These are phyloP conservation scores for Diutina pseudorugosa DNA, from an alignment of 1,139 yeast species.

Conservation along the genomic window DNA sequence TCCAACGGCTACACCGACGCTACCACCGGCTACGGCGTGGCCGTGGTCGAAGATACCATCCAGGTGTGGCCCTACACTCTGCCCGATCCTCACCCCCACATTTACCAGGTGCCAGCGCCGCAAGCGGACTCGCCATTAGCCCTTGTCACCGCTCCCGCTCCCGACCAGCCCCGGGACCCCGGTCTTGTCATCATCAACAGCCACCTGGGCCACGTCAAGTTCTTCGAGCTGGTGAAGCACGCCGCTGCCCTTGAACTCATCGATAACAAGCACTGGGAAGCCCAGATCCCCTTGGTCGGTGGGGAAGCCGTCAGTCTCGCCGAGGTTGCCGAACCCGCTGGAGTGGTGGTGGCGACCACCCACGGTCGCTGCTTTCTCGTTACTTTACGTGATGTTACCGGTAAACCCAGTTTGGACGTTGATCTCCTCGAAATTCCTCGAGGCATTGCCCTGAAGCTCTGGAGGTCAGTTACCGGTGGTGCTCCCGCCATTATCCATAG, in stretches of 20 bases:
- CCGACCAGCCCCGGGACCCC: conserved; percentile 47
- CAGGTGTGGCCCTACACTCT: conserved; percentile 65
- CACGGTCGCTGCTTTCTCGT: conserved; percentile 55
- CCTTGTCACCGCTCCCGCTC: conserved; percentile 52
- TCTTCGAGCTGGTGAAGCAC: conserved; percentile 56
- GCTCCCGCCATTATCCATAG: conserved; percentile 10
- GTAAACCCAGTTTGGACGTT: conserved; percentile 40
- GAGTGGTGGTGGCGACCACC: conserved; percentile 61
- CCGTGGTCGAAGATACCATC: conserved; percentile 36
- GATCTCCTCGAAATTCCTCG: conserved; percentile 19
- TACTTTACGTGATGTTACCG: conserved; percentile 54
- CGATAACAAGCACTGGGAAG: conserved; percentile 27
- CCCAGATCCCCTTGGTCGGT: conserved; percentile 22
- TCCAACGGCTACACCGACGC: conserved; percentile 44
- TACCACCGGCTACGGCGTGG: conserved; percentile 41
- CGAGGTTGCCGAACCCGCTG: conserved; percentile 63
- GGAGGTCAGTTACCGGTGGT: not conserved
- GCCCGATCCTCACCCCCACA: conserved; percentile 45
- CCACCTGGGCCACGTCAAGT: conserved; percentile 41
- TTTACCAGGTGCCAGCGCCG: conserved; percentile 33
- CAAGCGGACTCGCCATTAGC: conserved; percentile 35
- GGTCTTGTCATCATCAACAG: conserved; percentile 55
- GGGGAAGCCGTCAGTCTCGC: conserved; percentile 48
- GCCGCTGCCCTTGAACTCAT: conserved; percentile 58
- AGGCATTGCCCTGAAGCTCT: conserved; percentile 10